Evolutionary conservation across 768 basidiomycete species (phyloP).

Genomic region (Chalciporus pseudorubinellus): DNA sequence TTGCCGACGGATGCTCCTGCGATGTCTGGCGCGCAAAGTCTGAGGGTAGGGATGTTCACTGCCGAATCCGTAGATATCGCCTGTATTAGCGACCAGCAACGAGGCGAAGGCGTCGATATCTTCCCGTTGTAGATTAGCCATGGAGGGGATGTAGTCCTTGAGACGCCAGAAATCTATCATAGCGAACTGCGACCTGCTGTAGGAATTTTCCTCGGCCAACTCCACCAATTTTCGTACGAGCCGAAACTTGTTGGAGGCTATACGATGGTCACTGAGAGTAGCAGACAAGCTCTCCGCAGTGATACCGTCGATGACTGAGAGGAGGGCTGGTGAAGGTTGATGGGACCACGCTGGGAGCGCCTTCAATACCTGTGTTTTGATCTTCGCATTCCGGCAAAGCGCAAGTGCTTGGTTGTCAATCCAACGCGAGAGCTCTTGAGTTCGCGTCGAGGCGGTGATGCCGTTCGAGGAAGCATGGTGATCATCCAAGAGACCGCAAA

Average conservation of each 20-base stretch:
- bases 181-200: constrained; percentile 47
- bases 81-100: constrained; percentile 57
- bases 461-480: constrained; percentile 39
- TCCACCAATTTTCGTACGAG: constrained; percentile 64
- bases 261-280: constrained; percentile 57
- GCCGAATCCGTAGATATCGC: constrained; percentile 60
- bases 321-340: constrained; percentile 48
- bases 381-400: constrained; percentile 38
- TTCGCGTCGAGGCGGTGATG: constrained; percentile 33
- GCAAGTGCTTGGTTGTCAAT: constrained; percentile 52
- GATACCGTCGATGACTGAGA: constrained; percentile 44
- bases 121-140: constrained; percentile 52
- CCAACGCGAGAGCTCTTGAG: constrained; percentile 57
- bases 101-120: constrained; percentile 73
- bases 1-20: constrained; percentile 8
- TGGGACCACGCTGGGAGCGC: constrained; percentile 79
- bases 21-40: constrained; percentile 41
- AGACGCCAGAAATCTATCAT: constrained; percentile 78
- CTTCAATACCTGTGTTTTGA: constrained; percentile 44
- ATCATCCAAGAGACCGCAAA: constrained; percentile 59
- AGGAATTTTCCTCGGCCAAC: constrained; percentile 38
- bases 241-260: constrained; percentile 74
- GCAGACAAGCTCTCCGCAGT: constrained; percentile 47
- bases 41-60: constrained; percentile 46
- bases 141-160: constrained; percentile 69